phyloP scores from a whole-genome alignment of 2,329 filamentous ascomycete genomes.

The Claviceps sp. region DNA sequence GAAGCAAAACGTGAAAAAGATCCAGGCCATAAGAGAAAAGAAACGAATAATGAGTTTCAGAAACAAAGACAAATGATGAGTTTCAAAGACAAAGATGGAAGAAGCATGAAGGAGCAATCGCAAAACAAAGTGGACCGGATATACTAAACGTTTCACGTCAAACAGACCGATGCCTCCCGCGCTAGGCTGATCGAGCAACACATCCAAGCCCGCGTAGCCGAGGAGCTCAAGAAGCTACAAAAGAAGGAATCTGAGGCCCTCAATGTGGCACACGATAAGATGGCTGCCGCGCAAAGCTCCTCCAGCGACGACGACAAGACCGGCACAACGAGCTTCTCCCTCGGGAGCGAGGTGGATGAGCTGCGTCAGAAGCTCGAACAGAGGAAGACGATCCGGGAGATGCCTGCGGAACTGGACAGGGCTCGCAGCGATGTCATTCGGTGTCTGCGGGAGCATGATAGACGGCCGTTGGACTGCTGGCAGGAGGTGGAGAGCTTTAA shows the following conservation, averaged over 20 bases:
- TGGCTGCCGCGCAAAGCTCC: constrained; percentile 31
- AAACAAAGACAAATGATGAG: too few species aligned
- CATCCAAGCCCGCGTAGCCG: constrained; percentile 73
- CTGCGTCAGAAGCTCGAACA: constrained; percentile 46
- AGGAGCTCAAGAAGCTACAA: constrained; percentile 71
- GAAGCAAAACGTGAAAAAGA: too few species aligned
- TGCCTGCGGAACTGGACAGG: constrained; percentile 59
- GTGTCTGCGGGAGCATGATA: constrained; percentile 74
- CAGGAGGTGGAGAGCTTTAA: constrained; percentile 85
- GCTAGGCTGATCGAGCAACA: constrained; percentile 73
- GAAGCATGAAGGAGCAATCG: too few species aligned
- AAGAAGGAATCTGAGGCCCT: constrained; percentile 57
- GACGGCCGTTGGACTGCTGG: constrained; percentile 87
- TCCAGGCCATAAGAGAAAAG: too few species aligned
- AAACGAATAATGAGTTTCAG: too few species aligned
- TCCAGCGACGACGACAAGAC: constrained; percentile 11
- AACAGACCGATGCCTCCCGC: constrained; percentile 77
- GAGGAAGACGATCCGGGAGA: constrained; percentile 50
- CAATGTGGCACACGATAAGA: constrained; percentile 51
- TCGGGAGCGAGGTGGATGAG: constrained; percentile 46
- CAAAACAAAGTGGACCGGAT: too few species aligned
- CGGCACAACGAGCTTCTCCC: constrained; percentile 28
- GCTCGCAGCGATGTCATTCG: constrained; percentile 64
- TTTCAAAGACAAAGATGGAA: too few species aligned
- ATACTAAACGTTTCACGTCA: neutral